Evolutionary conservation across 495 filamentous ascomycete species (phyloP).

Genomic region (Terfezia boudieri): DNA sequence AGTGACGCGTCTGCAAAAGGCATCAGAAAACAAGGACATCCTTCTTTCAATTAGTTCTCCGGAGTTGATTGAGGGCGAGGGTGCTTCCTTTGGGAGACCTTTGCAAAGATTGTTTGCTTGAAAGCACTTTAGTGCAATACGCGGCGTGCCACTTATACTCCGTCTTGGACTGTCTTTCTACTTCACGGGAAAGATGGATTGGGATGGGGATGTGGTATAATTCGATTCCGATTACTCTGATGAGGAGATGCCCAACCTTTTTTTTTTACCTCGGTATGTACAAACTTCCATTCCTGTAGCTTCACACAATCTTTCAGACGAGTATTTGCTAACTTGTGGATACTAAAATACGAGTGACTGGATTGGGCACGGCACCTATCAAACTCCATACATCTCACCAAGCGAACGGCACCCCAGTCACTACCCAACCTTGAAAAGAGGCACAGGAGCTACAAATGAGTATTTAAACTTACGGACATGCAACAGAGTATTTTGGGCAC

Average conservation of each 20-base stretch:
- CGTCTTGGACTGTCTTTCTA: conserved; percentile 9
- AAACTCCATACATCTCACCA: too few relatives aligned
- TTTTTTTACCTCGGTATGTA: conserved; percentile 21
- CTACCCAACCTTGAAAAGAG: too few relatives aligned
- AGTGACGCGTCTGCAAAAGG: conserved; percentile 65
- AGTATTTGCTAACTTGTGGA: not conserved
- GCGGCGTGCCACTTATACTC: conserved; percentile 49
- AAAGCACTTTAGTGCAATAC: conserved; percentile 96
- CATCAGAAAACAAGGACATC: conserved; percentile 92
- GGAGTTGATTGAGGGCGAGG: conserved; percentile 18
- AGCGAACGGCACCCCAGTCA: too few relatives aligned
- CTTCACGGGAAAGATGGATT: not conserved
- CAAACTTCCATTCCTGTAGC: not conserved
- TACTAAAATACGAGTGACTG: not conserved
- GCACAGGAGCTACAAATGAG: too few relatives aligned
- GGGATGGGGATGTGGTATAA: conserved; percentile 38
- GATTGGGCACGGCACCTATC: too few relatives aligned
- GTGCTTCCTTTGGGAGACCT: conserved; percentile 58
- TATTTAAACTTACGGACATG: too few relatives aligned
- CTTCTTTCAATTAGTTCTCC: conserved; percentile 22
- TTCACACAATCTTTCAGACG: not conserved
- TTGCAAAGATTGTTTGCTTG: conserved; percentile 69
- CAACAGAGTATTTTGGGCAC: too few relatives aligned
- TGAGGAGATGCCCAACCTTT: conserved; percentile 54
- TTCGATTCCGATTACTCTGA: conserved; percentile 99